phyloP scores from a whole-genome alignment of 371 early-diverging fungal genomes.

The Entomophthora muscae region DNA sequence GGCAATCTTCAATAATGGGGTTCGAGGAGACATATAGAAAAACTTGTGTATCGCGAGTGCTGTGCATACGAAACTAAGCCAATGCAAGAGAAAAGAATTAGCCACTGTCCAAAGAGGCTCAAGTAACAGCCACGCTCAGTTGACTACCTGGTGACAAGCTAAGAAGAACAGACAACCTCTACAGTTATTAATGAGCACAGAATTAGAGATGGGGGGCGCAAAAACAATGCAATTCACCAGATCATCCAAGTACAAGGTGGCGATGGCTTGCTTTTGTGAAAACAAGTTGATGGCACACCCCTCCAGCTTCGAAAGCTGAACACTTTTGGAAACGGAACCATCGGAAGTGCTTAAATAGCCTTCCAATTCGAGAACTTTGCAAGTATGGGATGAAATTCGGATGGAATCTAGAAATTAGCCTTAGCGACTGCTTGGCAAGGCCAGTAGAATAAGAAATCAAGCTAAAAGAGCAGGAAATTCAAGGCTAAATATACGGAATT shows the following conservation, averaged over 20 bases:
- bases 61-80: slow-evolving; percentile 1
- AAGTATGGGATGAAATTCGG: neutral
- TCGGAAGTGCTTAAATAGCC: neutral
- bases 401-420: neutral
- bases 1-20: slow-evolving; percentile 3
- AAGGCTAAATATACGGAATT: too few species aligned
- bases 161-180: neutral
- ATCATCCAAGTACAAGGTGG: neutral
- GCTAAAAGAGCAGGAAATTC: too few species aligned
- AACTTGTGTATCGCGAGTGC: neutral
- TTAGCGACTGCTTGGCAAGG: too few species aligned
- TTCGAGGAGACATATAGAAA: neutral
- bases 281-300: neutral
- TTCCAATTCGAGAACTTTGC: neutral
- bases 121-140: neutral
- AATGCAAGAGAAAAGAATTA: neutral
- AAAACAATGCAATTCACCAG: neutral
- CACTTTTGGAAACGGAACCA: neutral
- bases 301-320: neutral
- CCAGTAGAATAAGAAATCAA: too few species aligned
- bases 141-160: slow-evolving; percentile 1
- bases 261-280: neutral
- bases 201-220: neutral
- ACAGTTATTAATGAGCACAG: neutral
- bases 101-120: neutral